Evolutionary conservation across 805 yeast species (phyloP), one percentile per base, ranked within the genome.

Genomic region (Cyberlindnera meyerae): DNA sequence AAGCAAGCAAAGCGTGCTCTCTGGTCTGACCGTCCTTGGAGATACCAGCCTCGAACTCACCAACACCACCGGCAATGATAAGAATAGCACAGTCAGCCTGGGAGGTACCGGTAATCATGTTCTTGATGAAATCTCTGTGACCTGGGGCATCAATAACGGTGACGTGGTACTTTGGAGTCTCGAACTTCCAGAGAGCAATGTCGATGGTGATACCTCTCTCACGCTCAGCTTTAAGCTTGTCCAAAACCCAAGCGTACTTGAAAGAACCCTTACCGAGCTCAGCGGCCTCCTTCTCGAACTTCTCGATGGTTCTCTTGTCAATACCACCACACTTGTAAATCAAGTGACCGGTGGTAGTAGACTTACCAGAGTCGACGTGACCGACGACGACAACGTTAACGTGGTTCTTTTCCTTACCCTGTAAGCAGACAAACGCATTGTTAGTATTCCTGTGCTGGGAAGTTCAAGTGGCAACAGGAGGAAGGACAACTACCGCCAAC

Each of bases 341-440:
- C 75, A 89, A 84, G 82, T 89, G 97, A 75, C 97, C 97, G 70
- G 97, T 89, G 74, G 97, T 90, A 68, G 97, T 89, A 54, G 97
- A 90, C 78, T 85, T 84, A 76, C 90, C 90, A 63, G 97, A 89
- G 77, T 90, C 97, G 97, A 93, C 97, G 95, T 90, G 97, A 75
- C 97, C 98, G 73, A 90, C 90, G 70, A 93, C 97, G 73, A 93
- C 98, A 77, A 90, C 95, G 96, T 90, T 90, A 79, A 90, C 85
- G 85, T 90, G 97, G 74, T 77, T 65, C 83, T 90, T 89, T 66
- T 80, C 96, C 75, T 87, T 87, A 81, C 96, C 96, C 95, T 65
- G 49, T 62, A 39, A 26, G 11, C 3, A 32, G 9, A 20, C 9
- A 9, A n/a, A n/a, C n/a, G n/a, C n/a, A n/a, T n/a, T 20, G 22